phyloP scores from a whole-genome alignment of 345 rosid genomes.

The Euphorbia tirucalli region DNA sequence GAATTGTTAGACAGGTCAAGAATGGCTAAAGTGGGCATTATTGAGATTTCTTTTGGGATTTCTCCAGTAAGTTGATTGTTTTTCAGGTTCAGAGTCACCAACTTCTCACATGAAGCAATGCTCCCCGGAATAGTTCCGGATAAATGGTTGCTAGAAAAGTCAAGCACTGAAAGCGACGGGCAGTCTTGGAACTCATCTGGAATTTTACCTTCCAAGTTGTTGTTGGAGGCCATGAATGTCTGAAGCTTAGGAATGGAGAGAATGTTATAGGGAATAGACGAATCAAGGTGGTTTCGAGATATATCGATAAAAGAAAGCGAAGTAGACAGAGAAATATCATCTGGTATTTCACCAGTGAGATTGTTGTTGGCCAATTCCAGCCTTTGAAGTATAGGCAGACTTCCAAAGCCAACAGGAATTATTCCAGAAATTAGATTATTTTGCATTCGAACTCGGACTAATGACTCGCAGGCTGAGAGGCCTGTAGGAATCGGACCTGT shows the following conservation, averaged over 20 bases:
- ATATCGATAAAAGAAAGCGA: slow-evolving; percentile 84
- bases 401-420: slow-evolving; percentile 64
- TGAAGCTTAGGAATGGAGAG: slow-evolving; percentile 69
- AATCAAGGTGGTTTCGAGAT: slow-evolving; percentile 58
- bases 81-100: slow-evolving; percentile 67
- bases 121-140: slow-evolving; percentile 60
- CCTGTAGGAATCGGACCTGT: slow-evolving; percentile 63
- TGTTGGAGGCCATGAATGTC: slow-evolving; percentile 67
- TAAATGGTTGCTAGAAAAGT: slow-evolving; percentile 73
- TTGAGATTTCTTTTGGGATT: slow-evolving; percentile 55
- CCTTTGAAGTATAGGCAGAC: slow-evolving; percentile 66
- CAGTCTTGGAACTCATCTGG: slow-evolving; percentile 77
- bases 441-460: slow-evolving; percentile 75
- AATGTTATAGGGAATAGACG: slow-evolving; percentile 66
- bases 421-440: slow-evolving; percentile 62
- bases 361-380: slow-evolving; percentile 82
- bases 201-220: slow-evolving; percentile 58
- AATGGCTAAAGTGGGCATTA: slow-evolving; percentile 68
- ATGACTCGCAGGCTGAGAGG: slow-evolving; percentile 56
- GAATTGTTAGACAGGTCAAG: slow-evolving; percentile 84
- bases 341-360: slow-evolving; percentile 70
- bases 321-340: slow-evolving; percentile 54
- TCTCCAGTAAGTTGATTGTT: slow-evolving; percentile 55
- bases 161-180: slow-evolving; percentile 69
- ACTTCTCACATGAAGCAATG: slow-evolving; percentile 69